Percentiles rank a stretch among this genome's conserved stretches.
These are phyloP conservation scores for Phialemoniopsis sp. DNA, from an alignment of 2,329 filamentous ascomycete species.

Conservation along the genomic window DNA sequence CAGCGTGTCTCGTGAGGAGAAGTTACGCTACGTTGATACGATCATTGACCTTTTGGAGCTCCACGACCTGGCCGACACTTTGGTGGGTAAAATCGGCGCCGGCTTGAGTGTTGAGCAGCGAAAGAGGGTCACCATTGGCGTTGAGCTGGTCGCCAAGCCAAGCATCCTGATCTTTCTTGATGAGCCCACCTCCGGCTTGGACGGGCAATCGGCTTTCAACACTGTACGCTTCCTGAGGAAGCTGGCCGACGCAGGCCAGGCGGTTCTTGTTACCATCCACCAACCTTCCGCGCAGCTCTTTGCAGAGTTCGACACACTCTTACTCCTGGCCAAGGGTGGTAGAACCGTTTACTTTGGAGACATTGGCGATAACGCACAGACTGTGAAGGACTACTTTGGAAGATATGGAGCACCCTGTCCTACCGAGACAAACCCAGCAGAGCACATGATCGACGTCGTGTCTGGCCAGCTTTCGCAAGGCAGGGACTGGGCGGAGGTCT, in stretches of 20 bases:
- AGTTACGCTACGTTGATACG: conserved; percentile 71
- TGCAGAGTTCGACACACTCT: conserved; percentile 60
- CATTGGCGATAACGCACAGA: conserved; percentile 45
- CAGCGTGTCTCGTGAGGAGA: conserved; percentile 60
- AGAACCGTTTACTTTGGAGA: conserved; percentile 65
- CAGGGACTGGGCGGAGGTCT: conserved; percentile 32
- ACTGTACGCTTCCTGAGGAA: conserved; percentile 63
- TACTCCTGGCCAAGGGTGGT: conserved; percentile 62
- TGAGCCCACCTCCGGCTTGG: conserved; percentile 61
- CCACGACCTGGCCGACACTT: conserved; percentile 39
- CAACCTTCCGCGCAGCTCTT: conserved; percentile 66
- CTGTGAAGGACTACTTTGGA: conserved; percentile 61
- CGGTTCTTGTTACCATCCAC: conserved; percentile 66
- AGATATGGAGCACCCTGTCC: conserved; percentile 60
- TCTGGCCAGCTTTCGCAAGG: conserved; percentile 41
- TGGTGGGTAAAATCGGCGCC: conserved; percentile 45
- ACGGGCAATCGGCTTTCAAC: conserved; percentile 64
- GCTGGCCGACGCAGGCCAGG: conserved; percentile 61
- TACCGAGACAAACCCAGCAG: conserved; percentile 63
- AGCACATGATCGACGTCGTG: conserved; percentile 67
- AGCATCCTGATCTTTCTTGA: conserved; percentile 58
- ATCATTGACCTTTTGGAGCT: conserved; percentile 64
- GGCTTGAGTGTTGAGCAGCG: conserved; percentile 49
- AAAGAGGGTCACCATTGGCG: conserved; percentile 55
- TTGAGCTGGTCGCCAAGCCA: conserved; percentile 58